A percentile compares a stretch with the other conserved stretches of the same genome.
Conservation (phyloP, 768 basidiomycete species). For the Asterophora parasitica region DNA sequence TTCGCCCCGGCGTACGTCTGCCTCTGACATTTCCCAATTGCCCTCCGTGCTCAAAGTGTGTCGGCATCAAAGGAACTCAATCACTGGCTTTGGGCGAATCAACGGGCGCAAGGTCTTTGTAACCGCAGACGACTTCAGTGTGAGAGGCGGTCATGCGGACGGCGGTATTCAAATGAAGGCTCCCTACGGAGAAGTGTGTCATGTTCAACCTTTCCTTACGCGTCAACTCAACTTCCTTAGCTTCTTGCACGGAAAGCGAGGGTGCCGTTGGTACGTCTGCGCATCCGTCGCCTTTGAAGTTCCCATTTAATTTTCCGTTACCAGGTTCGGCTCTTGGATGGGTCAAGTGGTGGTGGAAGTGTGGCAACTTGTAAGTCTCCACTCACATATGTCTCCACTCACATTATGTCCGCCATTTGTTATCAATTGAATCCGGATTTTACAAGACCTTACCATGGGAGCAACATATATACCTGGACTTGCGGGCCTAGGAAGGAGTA, state of each 20-base stretch:
- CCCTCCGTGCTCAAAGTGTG: no score
- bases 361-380: slow-evolving; percentile 30
- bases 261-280: slow-evolving; percentile 29
- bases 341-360: slow-evolving; percentile 38
- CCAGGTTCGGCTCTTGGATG: slow-evolving; percentile 36
- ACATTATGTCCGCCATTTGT: neutral
- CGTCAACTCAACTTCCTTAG: slow-evolving; percentile 13
- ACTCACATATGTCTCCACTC: neutral
- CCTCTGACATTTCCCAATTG: neutral
- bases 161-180: slow-evolving; percentile 36
- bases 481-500: slow-evolving; percentile 30
- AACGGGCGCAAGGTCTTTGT: slow-evolving; percentile 32
- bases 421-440: neutral
- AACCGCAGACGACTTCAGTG: slow-evolving; percentile 38
- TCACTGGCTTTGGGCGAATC: slow-evolving; percentile 33
- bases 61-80: slow-evolving; percentile 25
- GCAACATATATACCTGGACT: slow-evolving; percentile 35
- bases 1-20: slow-evolving; percentile 33
- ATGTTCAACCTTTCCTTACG: neutral
- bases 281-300: neutral
- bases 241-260: slow-evolving; percentile 28
- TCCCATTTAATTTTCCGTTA: neutral
- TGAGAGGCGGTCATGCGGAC: slow-evolving; percentile 39
- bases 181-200: slow-evolving; percentile 33
- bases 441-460: slow-evolving; percentile 28